Percentiles rank a stretch among this genome's conserved stretches.
phyloP scores from a whole-genome alignment of 306 rosid genomes.

The Lagenaria siceraria region DNA sequence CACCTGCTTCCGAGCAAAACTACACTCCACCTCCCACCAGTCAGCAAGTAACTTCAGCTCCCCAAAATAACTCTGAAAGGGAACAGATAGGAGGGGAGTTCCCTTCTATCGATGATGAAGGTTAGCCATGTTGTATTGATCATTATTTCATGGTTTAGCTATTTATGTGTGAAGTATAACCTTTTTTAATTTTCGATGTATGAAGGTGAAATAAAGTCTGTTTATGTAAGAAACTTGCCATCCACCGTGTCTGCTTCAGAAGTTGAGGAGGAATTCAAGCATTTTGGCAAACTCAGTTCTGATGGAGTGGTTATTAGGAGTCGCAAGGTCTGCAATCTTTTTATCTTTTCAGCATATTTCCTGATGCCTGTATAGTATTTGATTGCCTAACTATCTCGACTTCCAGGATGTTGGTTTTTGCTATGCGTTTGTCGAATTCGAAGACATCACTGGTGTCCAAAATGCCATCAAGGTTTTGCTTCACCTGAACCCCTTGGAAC shows the following conservation, averaged over 20 bases:
- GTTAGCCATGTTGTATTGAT: constrained; percentile 12
- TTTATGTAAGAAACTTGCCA: constrained; percentile 78
- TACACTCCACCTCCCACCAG: constrained; percentile 14
- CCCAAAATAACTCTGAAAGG: constrained; percentile 19
- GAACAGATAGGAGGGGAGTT: constrained; percentile 28
- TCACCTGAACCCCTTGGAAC: not conserved
- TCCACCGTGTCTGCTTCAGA: constrained; percentile 67
- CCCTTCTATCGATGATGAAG: constrained; percentile 28
- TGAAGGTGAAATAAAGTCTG: constrained; percentile 76
- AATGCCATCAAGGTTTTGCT: constrained; percentile 74
- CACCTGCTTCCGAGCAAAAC: constrained; percentile 28
- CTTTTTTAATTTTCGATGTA: not conserved
- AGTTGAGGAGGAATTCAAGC: constrained; percentile 71
- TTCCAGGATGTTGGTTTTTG: constrained; percentile 93
- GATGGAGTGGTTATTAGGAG: constrained; percentile 88
- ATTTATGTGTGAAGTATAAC: not conserved
- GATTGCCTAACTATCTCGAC: constrained; percentile 14
- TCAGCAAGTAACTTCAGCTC: constrained; percentile 15
- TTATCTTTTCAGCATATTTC: not conserved
- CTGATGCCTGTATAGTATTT: not conserved
- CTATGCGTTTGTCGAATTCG: constrained; percentile 93
- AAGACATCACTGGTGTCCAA: constrained; percentile 72
- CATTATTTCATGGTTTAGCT: not conserved
- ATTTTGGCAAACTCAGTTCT: constrained; percentile 67
- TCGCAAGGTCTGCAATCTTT: constrained; percentile 55